Conservation (phyloP, 2,329 filamentous ascomycete species). For the Aspergillus sp. region DNA sequence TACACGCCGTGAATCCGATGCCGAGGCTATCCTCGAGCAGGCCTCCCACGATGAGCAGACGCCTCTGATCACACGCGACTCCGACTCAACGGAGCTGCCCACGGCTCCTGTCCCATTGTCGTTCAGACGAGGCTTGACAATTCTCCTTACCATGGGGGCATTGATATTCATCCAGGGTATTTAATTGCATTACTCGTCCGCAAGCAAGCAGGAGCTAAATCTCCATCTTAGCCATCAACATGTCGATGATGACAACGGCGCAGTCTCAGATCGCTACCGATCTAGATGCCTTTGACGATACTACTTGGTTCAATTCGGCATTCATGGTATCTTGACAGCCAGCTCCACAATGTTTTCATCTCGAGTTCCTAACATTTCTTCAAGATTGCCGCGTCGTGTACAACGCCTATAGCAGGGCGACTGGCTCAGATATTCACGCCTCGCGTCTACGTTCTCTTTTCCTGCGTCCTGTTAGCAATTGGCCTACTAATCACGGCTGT, state of each 20-base stretch:
- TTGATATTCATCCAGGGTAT: conserved; percentile 21
- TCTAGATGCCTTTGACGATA: conserved; percentile 69
- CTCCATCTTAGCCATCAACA: conserved; percentile 59
- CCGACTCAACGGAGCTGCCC: not conserved
- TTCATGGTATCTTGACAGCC: conserved; percentile 56
- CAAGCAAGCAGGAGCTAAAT: not conserved
- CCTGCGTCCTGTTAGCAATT: conserved; percentile 58
- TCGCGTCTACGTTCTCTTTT: conserved; percentile 62
- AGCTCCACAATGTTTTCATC: not conserved
- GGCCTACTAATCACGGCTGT: conserved; percentile 66
- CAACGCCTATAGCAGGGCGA: conserved; percentile 70
- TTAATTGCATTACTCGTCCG: not conserved
- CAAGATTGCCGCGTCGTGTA: conserved; percentile 57
- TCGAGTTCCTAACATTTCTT: conserved; percentile 1
- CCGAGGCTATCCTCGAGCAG: conserved; percentile 4
- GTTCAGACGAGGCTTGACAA: conserved; percentile 12
- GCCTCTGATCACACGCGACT: conserved; percentile 13
- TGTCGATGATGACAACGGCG: conserved; percentile 77
- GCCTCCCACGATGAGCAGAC: conserved; percentile 15
- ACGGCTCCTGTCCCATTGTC: conserved; percentile 5
- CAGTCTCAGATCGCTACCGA: conserved; percentile 75
- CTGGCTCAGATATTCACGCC: conserved; percentile 73
- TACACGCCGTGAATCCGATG: not conserved
- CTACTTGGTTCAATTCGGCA: conserved; percentile 78
- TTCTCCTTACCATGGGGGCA: conserved; percentile 15